Percentiles rank a stretch among this genome's conserved stretches.
phyloP scores from a whole-genome alignment of 306 rosid species.

The Rosa rugosa region DNA sequence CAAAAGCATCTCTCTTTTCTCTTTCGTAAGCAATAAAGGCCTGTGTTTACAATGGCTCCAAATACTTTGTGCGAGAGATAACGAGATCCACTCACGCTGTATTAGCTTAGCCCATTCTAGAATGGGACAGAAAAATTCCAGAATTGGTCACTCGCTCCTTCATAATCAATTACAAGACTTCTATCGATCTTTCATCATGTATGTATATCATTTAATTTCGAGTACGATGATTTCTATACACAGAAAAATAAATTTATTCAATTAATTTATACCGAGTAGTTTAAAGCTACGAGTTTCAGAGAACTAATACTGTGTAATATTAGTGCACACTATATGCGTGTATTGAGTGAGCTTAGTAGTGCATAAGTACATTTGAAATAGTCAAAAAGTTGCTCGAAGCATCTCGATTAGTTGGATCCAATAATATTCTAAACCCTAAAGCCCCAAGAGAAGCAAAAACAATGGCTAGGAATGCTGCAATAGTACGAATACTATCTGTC shows the following conservation, averaged over 20 bases:
- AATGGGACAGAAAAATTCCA: background rate
- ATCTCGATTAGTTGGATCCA: background rate
- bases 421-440: background rate
- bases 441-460: background rate
- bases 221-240: no score
- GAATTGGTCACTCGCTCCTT: background rate
- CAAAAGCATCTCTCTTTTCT: background rate
- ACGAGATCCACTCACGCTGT: background rate
- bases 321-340: background rate
- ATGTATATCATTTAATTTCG: no score
- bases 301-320: background rate
- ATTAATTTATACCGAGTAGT: no score
- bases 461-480: slow-evolving; percentile 1
- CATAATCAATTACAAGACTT: no score
- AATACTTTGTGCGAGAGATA: background rate
- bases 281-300: background rate
- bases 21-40: background rate
- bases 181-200: background rate
- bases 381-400: background rate
- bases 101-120: background rate
- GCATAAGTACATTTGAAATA: background rate
- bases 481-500: background rate
- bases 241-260: no score
- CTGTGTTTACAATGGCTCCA: background rate
- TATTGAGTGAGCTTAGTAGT: background rate